Evolutionary conservation across 495 filamentous ascomycete genomes (phyloP), one percentile per base, ranked within the genome.

Genomic region (Aspergillus sparsus): DNA sequence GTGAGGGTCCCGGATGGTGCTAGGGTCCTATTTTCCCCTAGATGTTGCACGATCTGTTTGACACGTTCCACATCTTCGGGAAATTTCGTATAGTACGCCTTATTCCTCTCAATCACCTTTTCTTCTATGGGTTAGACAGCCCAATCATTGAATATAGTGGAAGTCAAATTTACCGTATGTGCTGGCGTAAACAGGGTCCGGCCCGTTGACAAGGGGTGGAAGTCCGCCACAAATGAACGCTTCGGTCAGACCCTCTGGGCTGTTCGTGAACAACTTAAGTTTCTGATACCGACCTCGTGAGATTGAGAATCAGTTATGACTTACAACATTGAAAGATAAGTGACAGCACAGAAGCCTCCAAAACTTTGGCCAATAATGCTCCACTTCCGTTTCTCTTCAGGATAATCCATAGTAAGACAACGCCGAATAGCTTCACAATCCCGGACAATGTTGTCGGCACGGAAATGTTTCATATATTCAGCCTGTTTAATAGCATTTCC

Each of bases 351-450:
- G 73, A 96, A 97, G 1, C 93, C 94, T 34, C 94, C 93, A 68
- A 94, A 98, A 16, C 88, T 92, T 74, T 97, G 93, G 10, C 94
- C 94, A 49, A 95, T 85, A 35, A 90, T 78, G 44, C 77, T 86
- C 93, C 94, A 97, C 74, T 89, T 89, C 65, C 85, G 83, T 66
- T 89, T 85, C 13, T 87, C 85, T 16, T 80, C 76, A 0, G 89
- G 87, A 47, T 86, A 89, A 16, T 88, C 84, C 5, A 78, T 73
- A 0, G 88, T 93, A 59, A 98, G 75, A 33, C 77, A 85, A 54
- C 85, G 79, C 1, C 93, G 83, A 18, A 98, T 84, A 9, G 92
- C 91, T 66, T 98, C 93, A 58, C 88, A 91, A 65, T 98, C 93
- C 51, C 83, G 85, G 35, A 98, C 92, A 49, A 91, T 93, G 62